Conservation (phyloP, 805 yeast species). For the Cyberlindnera galapagoensis region DNA sequence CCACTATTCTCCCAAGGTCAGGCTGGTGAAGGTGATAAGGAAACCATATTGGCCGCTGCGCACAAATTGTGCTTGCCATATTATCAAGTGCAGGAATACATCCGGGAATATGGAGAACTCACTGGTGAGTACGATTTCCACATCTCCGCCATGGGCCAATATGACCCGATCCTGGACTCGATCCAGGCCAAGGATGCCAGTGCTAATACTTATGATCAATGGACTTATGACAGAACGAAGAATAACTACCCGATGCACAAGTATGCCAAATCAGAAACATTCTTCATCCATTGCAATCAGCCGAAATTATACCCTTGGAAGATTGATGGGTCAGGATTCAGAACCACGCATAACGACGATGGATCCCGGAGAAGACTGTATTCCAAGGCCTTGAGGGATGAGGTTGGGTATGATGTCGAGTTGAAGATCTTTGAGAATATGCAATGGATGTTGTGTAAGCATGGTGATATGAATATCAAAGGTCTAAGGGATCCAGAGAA, state of each 20-base stretch:
- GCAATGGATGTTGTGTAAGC: slow-evolving; percentile 25
- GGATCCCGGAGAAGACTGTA: slow-evolving; percentile 21
- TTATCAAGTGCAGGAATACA: slow-evolving; percentile 47
- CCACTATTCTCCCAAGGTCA: slow-evolving; percentile 54
- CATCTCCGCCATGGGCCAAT: slow-evolving; percentile 55
- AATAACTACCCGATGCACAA: slow-evolving; percentile 20
- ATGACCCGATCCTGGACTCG: slow-evolving; percentile 41
- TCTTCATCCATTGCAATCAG: slow-evolving; percentile 24
- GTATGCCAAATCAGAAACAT: slow-evolving; percentile 17
- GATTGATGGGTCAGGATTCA: slow-evolving; percentile 21
- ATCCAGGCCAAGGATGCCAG: slow-evolving; percentile 13
- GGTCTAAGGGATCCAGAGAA: slow-evolving; percentile 31
- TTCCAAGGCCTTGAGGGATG: slow-evolving; percentile 13
- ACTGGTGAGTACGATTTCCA: slow-evolving; percentile 27
- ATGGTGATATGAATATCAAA: slow-evolving; percentile 30
- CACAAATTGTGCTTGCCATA: slow-evolving; percentile 39
- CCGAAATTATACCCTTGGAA: slow-evolving; percentile 27
- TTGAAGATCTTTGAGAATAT: slow-evolving; percentile 22
- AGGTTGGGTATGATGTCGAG: slow-evolving; percentile 25
- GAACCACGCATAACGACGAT: slow-evolving; percentile 14
- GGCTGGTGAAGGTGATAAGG: slow-evolving; percentile 81
- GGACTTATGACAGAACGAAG: slow-evolving; percentile 11
- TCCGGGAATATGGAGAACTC: slow-evolving; percentile 43
- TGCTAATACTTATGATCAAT: slow-evolving; percentile 10
- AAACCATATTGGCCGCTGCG: slow-evolving; percentile 69